phyloP scores from a whole-genome alignment of 2,329 filamentous ascomycete genomes.

The Madurella fahalii region DNA sequence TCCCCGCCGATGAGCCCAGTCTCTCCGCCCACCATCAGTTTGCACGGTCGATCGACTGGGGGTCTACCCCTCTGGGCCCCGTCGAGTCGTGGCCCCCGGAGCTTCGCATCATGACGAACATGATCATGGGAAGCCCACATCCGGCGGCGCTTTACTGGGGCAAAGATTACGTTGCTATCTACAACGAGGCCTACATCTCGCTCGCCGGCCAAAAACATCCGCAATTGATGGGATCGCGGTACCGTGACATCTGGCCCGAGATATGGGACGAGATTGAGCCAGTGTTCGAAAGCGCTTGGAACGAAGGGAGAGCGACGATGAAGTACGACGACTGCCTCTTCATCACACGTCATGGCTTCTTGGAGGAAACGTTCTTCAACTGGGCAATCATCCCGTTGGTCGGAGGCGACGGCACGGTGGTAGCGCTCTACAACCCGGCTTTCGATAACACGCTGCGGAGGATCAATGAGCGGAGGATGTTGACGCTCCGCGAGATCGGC shows the following conservation, averaged over 20 bases:
- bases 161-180: conserved; percentile 62
- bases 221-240: conserved; percentile 66
- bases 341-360: conserved; percentile 61
- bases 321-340: conserved; percentile 79
- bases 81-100: conserved; percentile 71
- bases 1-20: conserved; percentile 55
- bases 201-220: conserved; percentile 77
- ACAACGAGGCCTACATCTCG: conserved; percentile 67
- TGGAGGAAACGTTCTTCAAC: conserved; percentile 79
- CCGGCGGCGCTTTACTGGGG: conserved; percentile 80
- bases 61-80: conserved; percentile 66
- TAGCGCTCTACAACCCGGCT: conserved; percentile 73
- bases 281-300: conserved; percentile 62
- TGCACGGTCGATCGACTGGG: conserved; percentile 69
- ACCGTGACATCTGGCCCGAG: conserved; percentile 65
- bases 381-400: conserved; percentile 79
- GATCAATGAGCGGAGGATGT: conserved; percentile 74
- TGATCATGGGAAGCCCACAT: conserved; percentile 76
- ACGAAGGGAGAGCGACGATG: conserved; percentile 74
- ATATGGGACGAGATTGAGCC: conserved; percentile 69
- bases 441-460: conserved; percentile 79
- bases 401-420: conserved; percentile 67
- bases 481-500: conserved; percentile 72
- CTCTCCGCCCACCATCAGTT: conserved; percentile 70
- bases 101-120: conserved; percentile 71